Base-by-base conservation (phyloP, 164 flowering plant genomes). In the Berberis thunbergii region DNA sequence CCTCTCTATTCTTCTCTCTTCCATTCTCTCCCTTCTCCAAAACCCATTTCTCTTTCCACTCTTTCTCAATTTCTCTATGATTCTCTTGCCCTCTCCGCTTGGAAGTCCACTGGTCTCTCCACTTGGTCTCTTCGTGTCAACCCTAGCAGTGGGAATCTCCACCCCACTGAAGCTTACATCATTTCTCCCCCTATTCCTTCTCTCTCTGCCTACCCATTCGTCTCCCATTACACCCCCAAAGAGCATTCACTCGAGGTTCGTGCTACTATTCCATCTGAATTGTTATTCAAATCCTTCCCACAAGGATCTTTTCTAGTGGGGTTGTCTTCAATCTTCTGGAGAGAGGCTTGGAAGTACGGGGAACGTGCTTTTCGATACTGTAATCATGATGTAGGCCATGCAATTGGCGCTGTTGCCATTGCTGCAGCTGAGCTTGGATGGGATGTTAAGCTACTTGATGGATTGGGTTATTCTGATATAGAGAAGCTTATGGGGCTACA, bases 311-410 rank as follows among this genome's bases (percentile, higher is more conserved):
- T 93, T 67, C 77, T 93, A 9, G 63, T 93, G 53, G 97, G 98
- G 57, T 42, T 93, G 52, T 77, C 91, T 1, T 93, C 98, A 0
- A 79, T 93, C 63, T 90, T 90, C 67, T 93, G 97, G 98, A 81
- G 98, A 42, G 96, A 93, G 68, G 90, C 96, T 3, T 93, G 98
- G 97, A 93, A 93, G 76, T 93, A 93, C 55, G 94, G 97, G 4
- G 96, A 93, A 66, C 79, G 97, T 41, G 93, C 88, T 9, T 86
- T 86, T 69, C 76, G 97, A 74, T 89, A 88, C 70, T 89, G 94
- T 74, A 92, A 89, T 72, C 98, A 92, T 61, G 97, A 92, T 45
- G 89, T 86, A 55, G 96, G 98, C 39, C 98, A 92, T 60, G 98
- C 96, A 1, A 79, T 89, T 61, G 96, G 81, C 0, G 96, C 98